Percentiles rank a stretch among this genome's conserved stretches.
Evolutionary conservation across 768 basidiomycete species (phyloP).

Genomic region (Mycena amicta): DNA sequence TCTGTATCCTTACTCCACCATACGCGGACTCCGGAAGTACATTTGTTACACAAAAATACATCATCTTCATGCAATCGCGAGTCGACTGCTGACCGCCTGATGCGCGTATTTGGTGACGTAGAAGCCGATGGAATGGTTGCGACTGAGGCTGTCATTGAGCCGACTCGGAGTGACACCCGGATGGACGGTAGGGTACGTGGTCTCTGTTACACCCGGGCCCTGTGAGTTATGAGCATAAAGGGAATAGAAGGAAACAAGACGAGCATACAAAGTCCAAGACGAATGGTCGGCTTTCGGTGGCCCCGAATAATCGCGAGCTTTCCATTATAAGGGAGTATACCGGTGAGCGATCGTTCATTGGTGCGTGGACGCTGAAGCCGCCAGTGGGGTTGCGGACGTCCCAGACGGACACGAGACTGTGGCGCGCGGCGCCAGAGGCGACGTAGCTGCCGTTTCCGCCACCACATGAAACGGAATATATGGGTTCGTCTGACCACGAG

Average conservation of each 20-base stretch:
- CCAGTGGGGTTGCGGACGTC: conserved; percentile 62
- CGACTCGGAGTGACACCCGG: conserved; percentile 37
- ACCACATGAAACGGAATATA: conserved; percentile 76
- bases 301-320: conserved; percentile 78
- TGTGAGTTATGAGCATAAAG: conserved; percentile 19
- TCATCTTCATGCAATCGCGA: conserved; percentile 4
- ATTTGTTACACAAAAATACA: conserved; percentile 19
- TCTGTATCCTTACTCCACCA: conserved; percentile 31
- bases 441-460: conserved; percentile 69
- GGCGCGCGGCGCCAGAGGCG: conserved; percentile 75
- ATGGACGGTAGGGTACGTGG: conserved; percentile 53
- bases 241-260: background rate
- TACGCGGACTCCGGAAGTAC: conserved; percentile 16
- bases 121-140: conserved; percentile 38
- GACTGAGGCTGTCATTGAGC: conserved; percentile 23
- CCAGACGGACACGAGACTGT: conserved; percentile 82
- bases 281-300: conserved; percentile 74
- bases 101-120: conserved; percentile 47
- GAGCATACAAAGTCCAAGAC: conserved; percentile 68
- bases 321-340: conserved; percentile 77
- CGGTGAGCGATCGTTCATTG: conserved; percentile 77
- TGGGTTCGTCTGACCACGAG: conserved; percentile 70
- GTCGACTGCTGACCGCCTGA: background rate
- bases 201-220: conserved; percentile 59
- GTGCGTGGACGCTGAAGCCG: conserved; percentile 82